Percentiles rank a stretch among this genome's conserved stretches.
These are phyloP conservation scores for Globisporangium radiosum DNA, from an alignment of 352 stramenopile genomes.

Conservation along the genomic window DNA sequence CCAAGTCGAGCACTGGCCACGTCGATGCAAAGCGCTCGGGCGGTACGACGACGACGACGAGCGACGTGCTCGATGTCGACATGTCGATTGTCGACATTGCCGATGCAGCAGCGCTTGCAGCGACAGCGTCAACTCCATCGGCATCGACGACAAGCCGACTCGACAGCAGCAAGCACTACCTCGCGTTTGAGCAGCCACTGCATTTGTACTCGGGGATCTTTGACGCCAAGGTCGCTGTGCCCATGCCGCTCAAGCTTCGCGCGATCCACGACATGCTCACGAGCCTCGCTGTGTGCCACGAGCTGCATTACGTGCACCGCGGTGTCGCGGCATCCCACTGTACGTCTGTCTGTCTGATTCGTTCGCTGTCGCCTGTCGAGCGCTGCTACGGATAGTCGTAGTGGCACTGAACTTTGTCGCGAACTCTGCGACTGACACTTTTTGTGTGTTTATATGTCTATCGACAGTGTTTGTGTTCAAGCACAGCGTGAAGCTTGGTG, in stretches of 20 bases:
- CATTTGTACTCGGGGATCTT: slow-evolving; percentile 74
- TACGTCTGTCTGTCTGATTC: slow-evolving; percentile 12
- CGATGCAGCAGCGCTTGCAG: background rate
- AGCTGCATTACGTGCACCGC: slow-evolving; percentile 68
- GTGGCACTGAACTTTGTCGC: background rate
- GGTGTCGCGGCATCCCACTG: slow-evolving; percentile 60
- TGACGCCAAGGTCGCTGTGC: slow-evolving; percentile 43
- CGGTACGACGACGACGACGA: background rate
- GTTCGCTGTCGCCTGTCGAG: background rate
- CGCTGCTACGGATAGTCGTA: background rate
- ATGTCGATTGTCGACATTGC: slow-evolving; percentile 5
- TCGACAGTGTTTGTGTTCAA: slow-evolving; percentile 58
- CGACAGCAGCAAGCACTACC: slow-evolving; percentile 47
- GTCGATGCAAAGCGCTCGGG: background rate
- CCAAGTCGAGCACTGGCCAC: background rate
- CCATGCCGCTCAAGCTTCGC: slow-evolving; percentile 49
- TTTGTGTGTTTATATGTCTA: background rate
- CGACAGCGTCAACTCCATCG: background rate
- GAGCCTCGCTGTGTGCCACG: slow-evolving; percentile 54
- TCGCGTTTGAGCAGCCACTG: slow-evolving; percentile 73
- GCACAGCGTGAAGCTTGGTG: slow-evolving; percentile 55
- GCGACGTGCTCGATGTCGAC: slow-evolving; percentile 17
- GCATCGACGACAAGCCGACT: slow-evolving; percentile 17
- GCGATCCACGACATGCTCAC: slow-evolving; percentile 67
- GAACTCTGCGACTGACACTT: background rate